A percentile compares a stretch with the other conserved stretches of the same genome.
Conservation (phyloP, 495 filamentous ascomycete genomes). For the Aeminium ludgeri region DNA sequence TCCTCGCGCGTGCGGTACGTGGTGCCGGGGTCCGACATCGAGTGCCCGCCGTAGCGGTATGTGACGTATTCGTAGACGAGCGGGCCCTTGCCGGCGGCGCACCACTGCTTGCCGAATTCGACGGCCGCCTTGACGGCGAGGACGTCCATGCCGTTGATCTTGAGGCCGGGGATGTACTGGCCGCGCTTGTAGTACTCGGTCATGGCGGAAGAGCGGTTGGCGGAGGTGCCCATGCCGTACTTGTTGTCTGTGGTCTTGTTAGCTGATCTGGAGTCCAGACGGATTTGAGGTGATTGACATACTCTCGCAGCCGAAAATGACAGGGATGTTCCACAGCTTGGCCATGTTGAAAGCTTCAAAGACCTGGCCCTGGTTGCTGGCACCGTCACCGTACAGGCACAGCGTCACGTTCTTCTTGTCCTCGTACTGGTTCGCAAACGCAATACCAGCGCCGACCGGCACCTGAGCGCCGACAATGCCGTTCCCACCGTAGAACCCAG, state of each 20-base stretch:
- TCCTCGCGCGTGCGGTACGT: constrained; percentile 98
- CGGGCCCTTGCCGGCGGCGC: constrained; percentile 64
- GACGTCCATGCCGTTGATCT: constrained; percentile 99
- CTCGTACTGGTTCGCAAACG: constrained; percentile 92
- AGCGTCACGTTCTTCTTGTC: constrained; percentile 68
- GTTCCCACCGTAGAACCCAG: constrained; percentile 95
- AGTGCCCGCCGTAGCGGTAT: constrained; percentile 97
- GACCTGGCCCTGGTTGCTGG: constrained; percentile 95
- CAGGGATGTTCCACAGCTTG: constrained; percentile 92
- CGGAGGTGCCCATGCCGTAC: constrained; percentile 98
- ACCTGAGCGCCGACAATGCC: constrained; percentile 98
- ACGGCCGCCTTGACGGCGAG: constrained; percentile 94
- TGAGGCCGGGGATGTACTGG: constrained; percentile 97
- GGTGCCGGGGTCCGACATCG: constrained; percentile 97
- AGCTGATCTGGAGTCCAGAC: not conserved
- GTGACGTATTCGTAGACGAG: constrained; percentile 97
- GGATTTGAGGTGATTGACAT: constrained; percentile 15
- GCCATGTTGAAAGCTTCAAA: constrained; percentile 99
- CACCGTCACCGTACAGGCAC: constrained; percentile 90
- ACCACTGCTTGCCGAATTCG: constrained; percentile 76
- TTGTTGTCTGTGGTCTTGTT: constrained; percentile 65
- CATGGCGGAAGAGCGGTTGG: constrained; percentile 78
- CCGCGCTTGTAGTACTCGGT: constrained; percentile 99
- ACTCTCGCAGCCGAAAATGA: constrained; percentile 97
- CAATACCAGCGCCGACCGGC: constrained; percentile 88